Conservation (phyloP, 768 basidiomycete genomes). For the Amanita thiersii region DNA sequence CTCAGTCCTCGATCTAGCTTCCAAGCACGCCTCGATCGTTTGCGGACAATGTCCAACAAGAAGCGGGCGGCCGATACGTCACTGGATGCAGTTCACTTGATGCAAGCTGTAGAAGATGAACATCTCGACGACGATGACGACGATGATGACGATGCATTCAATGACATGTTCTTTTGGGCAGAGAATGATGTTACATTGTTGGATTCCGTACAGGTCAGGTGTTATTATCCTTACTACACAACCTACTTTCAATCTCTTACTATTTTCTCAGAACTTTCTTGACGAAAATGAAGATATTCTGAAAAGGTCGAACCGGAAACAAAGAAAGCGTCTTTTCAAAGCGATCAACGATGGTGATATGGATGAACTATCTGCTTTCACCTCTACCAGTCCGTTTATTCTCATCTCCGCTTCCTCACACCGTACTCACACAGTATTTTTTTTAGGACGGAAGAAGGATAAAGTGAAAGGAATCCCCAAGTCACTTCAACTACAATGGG, state of each 20-base stretch:
- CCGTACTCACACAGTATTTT: not conserved
- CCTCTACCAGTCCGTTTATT: conserved; percentile 42
- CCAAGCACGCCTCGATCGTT: conserved; percentile 32
- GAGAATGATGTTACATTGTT: conserved; percentile 55
- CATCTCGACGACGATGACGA: conserved; percentile 27
- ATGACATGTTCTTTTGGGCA: conserved; percentile 23
- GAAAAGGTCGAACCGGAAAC: conserved; percentile 33
- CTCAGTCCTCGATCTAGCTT: conserved; percentile 36
- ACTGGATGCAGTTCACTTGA: no score
- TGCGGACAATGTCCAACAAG: conserved; percentile 23
- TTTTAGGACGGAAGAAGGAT: conserved; percentile 39
- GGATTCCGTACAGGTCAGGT: conserved; percentile 43
- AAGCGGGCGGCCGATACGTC: conserved; percentile 18
- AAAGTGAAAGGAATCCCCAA: conserved; percentile 43
- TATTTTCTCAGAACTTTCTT: conserved; percentile 41
- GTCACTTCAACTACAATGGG: conserved; percentile 65
- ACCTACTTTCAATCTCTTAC: not conserved
- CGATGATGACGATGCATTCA: conserved; percentile 18
- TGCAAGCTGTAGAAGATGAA: conserved; percentile 19
- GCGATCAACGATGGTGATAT: conserved; percentile 52
- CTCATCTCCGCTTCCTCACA: not conserved
- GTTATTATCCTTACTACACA: not conserved
- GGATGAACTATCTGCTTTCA: conserved; percentile 30
- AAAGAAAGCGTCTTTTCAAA: conserved; percentile 48
- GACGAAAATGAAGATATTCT: conserved; percentile 51